A percentile compares a stretch with the other conserved stretches of the same genome.
Conservation (phyloP, 805 yeast genomes). For the Saturnispora gosingensis region DNA sequence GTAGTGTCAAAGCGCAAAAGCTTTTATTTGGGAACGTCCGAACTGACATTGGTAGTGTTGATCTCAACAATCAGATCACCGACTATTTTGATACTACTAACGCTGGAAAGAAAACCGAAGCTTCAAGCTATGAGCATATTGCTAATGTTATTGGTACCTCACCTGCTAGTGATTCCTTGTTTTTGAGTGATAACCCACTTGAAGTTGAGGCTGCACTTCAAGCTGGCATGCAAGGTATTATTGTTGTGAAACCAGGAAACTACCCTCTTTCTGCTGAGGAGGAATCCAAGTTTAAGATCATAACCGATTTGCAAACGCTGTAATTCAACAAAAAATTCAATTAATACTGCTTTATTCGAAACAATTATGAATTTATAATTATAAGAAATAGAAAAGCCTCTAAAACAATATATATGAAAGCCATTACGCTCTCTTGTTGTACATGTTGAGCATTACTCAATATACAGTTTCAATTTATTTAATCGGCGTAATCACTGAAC, state of each 20-base stretch:
- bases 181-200: constrained; percentile 69
- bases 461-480: background rate
- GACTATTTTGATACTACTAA: constrained; percentile 84
- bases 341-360: background rate
- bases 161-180: constrained; percentile 34
- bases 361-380: background rate
- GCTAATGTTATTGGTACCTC: constrained; percentile 19
- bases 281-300: background rate
- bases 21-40: constrained; percentile 60
- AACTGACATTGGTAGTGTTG: constrained; percentile 17
- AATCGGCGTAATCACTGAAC: constrained; percentile 47
- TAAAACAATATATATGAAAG: background rate
- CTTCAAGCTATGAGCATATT: constrained; percentile 51
- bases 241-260: constrained; percentile 75
- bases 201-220: constrained; percentile 70
- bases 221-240: constrained; percentile 49
- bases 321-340: background rate
- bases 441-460: background rate
- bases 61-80: constrained; percentile 38
- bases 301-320: background rate
- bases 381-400: background rate
- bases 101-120: constrained; percentile 61
- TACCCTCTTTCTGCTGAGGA: constrained; percentile 36
- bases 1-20: constrained; percentile 81
- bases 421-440: background rate